phyloP scores from a whole-genome alignment of 106 monocot species.

The Acanthochlamys bracteata region DNA sequence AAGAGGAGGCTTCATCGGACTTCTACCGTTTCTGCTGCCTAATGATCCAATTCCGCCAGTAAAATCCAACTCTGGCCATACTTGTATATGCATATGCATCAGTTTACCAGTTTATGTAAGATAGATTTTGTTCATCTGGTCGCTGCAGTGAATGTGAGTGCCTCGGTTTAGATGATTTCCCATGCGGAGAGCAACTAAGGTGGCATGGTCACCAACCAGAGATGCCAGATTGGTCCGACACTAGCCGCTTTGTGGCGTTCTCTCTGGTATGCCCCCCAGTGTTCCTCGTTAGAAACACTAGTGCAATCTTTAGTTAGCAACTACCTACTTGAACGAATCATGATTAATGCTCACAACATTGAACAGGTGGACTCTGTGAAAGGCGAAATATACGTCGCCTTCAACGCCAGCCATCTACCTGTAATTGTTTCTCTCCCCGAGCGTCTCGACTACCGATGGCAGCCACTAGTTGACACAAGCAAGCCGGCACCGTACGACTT shows the following conservation, averaged over 20 bases:
- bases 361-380: constrained; percentile 61
- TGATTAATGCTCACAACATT: too few species aligned
- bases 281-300: too few species aligned
- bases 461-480: constrained; percentile 74
- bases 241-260: constrained; percentile 84
- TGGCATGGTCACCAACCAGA: constrained; percentile 74
- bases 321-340: too few species aligned
- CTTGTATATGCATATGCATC: too few species aligned
- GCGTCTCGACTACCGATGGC: constrained; percentile 67
- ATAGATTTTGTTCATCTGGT: background rate
- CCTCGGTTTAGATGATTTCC: constrained; percentile 64
- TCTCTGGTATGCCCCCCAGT: constrained; percentile 31
- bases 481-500: constrained; percentile 76
- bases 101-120: too few species aligned
- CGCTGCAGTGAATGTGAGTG: constrained; percentile 69
- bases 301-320: too few species aligned
- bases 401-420: constrained; percentile 78
- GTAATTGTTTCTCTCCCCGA: constrained; percentile 48
- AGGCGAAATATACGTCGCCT: constrained; percentile 75
- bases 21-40: constrained; percentile 70
- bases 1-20: constrained; percentile 54
- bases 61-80: too few species aligned
- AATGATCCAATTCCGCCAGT: constrained; percentile 64
- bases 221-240: constrained; percentile 69
- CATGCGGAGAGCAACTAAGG: constrained; percentile 51